Evolutionary conservation across 2,329 filamentous ascomycete genomes (phyloP).

Genomic region (Colletotrichum siamense): DNA sequence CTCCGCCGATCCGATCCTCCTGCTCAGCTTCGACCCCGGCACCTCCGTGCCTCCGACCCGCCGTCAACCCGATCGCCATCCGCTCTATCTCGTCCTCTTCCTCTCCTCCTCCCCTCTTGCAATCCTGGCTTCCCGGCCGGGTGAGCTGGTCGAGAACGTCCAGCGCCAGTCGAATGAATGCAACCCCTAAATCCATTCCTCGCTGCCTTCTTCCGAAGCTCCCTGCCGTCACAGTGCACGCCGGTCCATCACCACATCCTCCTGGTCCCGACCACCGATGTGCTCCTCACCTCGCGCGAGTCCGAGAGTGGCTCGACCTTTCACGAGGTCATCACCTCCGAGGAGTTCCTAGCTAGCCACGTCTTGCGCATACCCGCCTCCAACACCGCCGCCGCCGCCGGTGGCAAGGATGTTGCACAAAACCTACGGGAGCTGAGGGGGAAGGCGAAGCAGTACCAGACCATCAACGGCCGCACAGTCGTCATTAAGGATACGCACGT

Average conservation of each 20-base stretch:
- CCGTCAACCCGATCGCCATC: not conserved
- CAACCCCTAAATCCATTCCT: conserved; percentile 99
- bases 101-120: not conserved
- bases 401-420: conserved; percentile 61
- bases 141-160: conserved; percentile 21
- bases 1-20: not conserved
- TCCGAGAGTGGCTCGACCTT: conserved; percentile 80
- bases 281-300: conserved; percentile 86
- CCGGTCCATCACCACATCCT: conserved; percentile 92
- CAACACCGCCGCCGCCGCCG: conserved; percentile 48
- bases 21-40: not conserved
- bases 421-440: conserved; percentile 85
- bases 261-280: conserved; percentile 91
- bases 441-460: conserved; percentile 94
- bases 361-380: conserved; percentile 78
- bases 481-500: conserved; percentile 92
- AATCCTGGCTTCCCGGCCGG: conserved; percentile 22
- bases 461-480: conserved; percentile 89
- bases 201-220: conserved; percentile 97
- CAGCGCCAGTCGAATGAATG: conserved; percentile 57
- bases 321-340: conserved; percentile 82
- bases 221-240: conserved; percentile 87
- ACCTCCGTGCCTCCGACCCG: not conserved
- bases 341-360: conserved; percentile 97
- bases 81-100: not conserved